Base-by-base conservation (phyloP, 2,329 filamentous ascomycete genomes). In the Talaromyces sp. region DNA sequence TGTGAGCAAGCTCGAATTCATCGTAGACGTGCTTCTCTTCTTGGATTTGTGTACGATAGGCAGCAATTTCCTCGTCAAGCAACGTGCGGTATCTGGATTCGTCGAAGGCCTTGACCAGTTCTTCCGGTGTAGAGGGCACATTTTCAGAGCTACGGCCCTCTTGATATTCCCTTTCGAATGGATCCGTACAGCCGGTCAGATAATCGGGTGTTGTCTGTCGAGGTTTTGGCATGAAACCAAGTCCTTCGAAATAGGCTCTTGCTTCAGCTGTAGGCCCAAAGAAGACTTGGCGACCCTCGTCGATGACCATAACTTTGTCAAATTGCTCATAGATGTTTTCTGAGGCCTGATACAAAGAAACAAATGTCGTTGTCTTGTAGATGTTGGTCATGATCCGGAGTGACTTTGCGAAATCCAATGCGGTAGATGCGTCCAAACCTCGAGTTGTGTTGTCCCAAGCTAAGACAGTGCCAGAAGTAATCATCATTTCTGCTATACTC, bases 261-360 rank as follows among this genome's bases (percentile, higher is more conserved):
- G 91, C 91, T 68, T 91, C 86, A 1, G 82, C 77, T 0, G 86
- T 79, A 0, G 89, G 88, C 0, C 91, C 91, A 67, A 91, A 93
- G 78, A 88, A 95, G 38, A 91, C 89, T 74, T 93, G 88, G 31
- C 85, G 86, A 1, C 91, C 91, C 47, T 86, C 85, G 67, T 93
- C 90, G 64, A 95, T 91, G 40, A 93, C 89, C 72, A 96, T 81
- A 13, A 95, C 91, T 76, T 94, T 95, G 81, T 96, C 91, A 68
- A 94, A 93, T 38, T 88, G 86, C 25, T 83, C 83, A 78, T 91
- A 93, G 67, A 94, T 92, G 71, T 88, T 92, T 77, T 95, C 91
- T 0, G 89, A 92, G 0, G 91, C 91, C 74, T 96, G 92, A 76
- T 96, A 96, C 0, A 96, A 81, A 0, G 92, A 92, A 1, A 96